phyloP scores from a whole-genome alignment of 1,139 yeast genomes.

The Kodamaea fungicola region DNA sequence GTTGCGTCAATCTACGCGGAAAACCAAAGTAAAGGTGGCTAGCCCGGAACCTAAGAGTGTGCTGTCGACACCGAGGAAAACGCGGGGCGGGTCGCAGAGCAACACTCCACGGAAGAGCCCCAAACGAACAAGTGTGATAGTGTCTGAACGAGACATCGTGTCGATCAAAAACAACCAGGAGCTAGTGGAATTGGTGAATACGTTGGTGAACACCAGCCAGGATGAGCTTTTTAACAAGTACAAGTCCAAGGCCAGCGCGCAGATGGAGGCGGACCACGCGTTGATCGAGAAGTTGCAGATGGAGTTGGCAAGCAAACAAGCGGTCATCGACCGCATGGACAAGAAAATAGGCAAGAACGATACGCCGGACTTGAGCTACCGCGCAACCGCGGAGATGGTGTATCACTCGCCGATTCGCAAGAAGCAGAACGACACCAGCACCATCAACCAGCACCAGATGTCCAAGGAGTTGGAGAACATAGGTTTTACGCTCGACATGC shows the following conservation, averaged over 20 bases:
- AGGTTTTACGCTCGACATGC: slow-evolving; percentile 51
- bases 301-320: slow-evolving; percentile 26
- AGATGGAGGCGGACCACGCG: slow-evolving; percentile 27
- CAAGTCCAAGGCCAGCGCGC: slow-evolving; percentile 24
- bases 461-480: slow-evolving; percentile 45
- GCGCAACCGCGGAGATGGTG: slow-evolving; percentile 5
- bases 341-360: neutral
- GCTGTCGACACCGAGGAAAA: neutral
- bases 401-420: slow-evolving; percentile 39
- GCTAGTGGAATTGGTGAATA: slow-evolving; percentile 30
- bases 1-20: neutral
- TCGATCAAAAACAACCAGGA: slow-evolving; percentile 25
- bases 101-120: slow-evolving; percentile 2
- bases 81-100: neutral
- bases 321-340: slow-evolving; percentile 23
- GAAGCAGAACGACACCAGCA: slow-evolving; percentile 18
- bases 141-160: slow-evolving; percentile 34
- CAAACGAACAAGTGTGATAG: slow-evolving; percentile 5
- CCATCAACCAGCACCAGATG: slow-evolving; percentile 30
- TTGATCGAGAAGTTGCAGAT: slow-evolving; percentile 24
- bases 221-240: slow-evolving; percentile 32
- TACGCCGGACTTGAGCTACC: slow-evolving; percentile 1
- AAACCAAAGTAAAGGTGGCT: neutral
- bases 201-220: slow-evolving; percentile 32
- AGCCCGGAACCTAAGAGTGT: neutral